Evolutionary conservation across 495 filamentous ascomycete genomes (phyloP), one percentile per base, ranked within the genome.

Genomic region (Aspergillus asperescens): DNA sequence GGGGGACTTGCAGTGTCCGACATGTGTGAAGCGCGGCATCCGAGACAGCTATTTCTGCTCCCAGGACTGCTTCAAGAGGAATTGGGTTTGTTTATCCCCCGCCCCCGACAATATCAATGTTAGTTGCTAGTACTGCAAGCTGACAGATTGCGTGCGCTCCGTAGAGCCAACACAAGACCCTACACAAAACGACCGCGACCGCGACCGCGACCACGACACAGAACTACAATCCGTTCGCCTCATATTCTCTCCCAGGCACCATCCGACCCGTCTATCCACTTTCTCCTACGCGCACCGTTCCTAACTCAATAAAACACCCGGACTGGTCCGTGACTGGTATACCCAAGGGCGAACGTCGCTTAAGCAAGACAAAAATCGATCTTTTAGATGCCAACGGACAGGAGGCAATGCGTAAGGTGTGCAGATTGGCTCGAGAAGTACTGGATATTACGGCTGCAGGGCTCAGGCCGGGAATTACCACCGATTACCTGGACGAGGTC

Each of bases 1-100:
- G 40, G 83, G 88, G 27, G 73, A 81, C 22, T 71, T 97, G 12
- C 90, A 97, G 66, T 98, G 93, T 73, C 93, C 93, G 22, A 96
- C 86, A 38, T 98, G 93, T 61, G 75, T 96, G 52, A 95, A 91
- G 67, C 66, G 87, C 40, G 90, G 87, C 40, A 91, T 86, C 20
- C 22, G 24, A 62, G 88, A 91, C 64, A 93, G 88, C 72, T 95
- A 81, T 69, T 98, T 97, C 75, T 98, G 93, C 75, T 90, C 89
- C 6, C 93, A 98, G 65, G 93, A 97, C 61, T 98, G 93, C 77
- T 97, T 98, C 75, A 97, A 96, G 77, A 82, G 81, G 65, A 96
- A 88, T 73, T 98, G 93, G 93, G 92, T 96, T 80, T 62, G 85
- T 51, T 55, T 52, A n/a, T n/a, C n/a, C n/a, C 60, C 57, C 38